Evolutionary conservation across 768 basidiomycete genomes (phyloP).

Genomic region (Suillus alpinus): DNA sequence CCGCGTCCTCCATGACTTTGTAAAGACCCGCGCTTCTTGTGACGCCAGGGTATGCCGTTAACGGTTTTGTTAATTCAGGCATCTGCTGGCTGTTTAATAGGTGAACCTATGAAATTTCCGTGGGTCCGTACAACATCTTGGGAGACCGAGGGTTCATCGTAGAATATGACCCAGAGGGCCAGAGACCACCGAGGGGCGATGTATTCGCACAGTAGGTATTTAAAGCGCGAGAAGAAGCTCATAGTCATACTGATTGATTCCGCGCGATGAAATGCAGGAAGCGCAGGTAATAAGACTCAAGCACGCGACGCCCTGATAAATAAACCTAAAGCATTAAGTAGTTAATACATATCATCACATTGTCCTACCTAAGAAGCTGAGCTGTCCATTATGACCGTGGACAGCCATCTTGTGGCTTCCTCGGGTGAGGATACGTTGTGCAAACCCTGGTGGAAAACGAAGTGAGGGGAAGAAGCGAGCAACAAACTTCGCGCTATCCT

Average conservation of each 20-base stretch:
- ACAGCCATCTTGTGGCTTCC: slow-evolving; percentile 63
- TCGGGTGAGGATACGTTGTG: slow-evolving; percentile 73
- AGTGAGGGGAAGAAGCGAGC: slow-evolving; percentile 67
- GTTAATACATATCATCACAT: slow-evolving; percentile 11
- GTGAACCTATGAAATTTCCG: neutral
- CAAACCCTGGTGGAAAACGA: slow-evolving; percentile 67
- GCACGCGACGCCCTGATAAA: slow-evolving; percentile 65
- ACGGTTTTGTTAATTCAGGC: slow-evolving; percentile 23
- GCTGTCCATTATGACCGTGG: slow-evolving; percentile 66
- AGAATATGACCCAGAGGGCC: slow-evolving; percentile 47
- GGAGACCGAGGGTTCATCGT: slow-evolving; percentile 65
- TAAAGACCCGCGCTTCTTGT: slow-evolving; percentile 60
- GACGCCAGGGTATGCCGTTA: slow-evolving; percentile 33
- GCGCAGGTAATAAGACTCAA: slow-evolving; percentile 71
- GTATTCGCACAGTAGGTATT: slow-evolving; percentile 75
- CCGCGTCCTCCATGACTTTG: slow-evolving; percentile 74
- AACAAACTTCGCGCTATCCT: slow-evolving; percentile 30
- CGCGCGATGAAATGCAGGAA: slow-evolving; percentile 59
- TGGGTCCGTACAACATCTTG: slow-evolving; percentile 28
- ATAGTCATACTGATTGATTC: slow-evolving; percentile 47
- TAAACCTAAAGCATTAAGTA: slow-evolving; percentile 22
- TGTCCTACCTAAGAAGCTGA: slow-evolving; percentile 66
- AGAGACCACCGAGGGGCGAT: slow-evolving; percentile 73
- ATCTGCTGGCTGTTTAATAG: slow-evolving; percentile 11
- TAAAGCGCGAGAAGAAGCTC: slow-evolving; percentile 55